phyloP scores from a whole-genome alignment of 2,329 filamentous ascomycete genomes.

The Thermothelomyces thermophilus region DNA sequence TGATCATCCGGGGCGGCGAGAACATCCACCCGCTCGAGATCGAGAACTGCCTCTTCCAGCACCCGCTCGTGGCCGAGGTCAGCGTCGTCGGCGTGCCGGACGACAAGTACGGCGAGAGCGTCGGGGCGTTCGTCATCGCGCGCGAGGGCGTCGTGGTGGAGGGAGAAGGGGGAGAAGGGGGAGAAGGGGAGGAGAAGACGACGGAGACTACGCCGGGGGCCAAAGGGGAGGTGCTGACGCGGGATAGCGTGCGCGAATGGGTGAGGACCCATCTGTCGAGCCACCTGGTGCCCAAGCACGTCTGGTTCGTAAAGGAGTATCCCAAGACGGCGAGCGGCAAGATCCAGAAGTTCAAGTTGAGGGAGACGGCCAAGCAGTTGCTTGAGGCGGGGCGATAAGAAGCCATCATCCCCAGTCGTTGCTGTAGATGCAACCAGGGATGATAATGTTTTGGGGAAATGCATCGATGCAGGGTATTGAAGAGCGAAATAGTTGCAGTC shows the following conservation, averaged over 20 bases:
- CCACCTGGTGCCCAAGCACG: slow-evolving; percentile 77
- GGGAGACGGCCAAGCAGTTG: slow-evolving; percentile 51
- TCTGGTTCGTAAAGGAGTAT: slow-evolving; percentile 82
- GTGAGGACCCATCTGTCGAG: slow-evolving; percentile 61
- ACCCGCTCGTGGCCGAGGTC: slow-evolving; percentile 64
- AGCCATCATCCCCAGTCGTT: too few species aligned
- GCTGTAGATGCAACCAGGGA: too few species aligned
- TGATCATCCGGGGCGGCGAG: slow-evolving; percentile 91
- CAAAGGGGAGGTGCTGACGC: slow-evolving; percentile 37
- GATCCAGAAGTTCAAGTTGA: slow-evolving; percentile 88
- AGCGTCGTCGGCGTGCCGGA: slow-evolving; percentile 82
- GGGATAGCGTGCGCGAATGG: slow-evolving; percentile 61
- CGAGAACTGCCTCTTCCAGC: slow-evolving; percentile 76
- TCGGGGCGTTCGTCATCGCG: slow-evolving; percentile 72
- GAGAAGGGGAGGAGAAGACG: slow-evolving; percentile 24
- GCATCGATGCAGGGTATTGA: too few species aligned
- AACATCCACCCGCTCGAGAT: slow-evolving; percentile 94
- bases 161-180: slow-evolving; percentile 27
- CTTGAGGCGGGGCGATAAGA: slow-evolving; percentile 6
- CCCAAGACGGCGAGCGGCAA: slow-evolving; percentile 96
- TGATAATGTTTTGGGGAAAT: too few species aligned
- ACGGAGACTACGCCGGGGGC: slow-evolving; percentile 20
- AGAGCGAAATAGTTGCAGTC: too few species aligned
- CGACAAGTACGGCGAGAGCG: slow-evolving; percentile 75
- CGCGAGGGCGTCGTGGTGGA: slow-evolving; percentile 33